These are phyloP conservation scores for Pogostemon cablin DNA, from an alignment of 257 asterid genomes.

Conservation along the genomic window DNA sequence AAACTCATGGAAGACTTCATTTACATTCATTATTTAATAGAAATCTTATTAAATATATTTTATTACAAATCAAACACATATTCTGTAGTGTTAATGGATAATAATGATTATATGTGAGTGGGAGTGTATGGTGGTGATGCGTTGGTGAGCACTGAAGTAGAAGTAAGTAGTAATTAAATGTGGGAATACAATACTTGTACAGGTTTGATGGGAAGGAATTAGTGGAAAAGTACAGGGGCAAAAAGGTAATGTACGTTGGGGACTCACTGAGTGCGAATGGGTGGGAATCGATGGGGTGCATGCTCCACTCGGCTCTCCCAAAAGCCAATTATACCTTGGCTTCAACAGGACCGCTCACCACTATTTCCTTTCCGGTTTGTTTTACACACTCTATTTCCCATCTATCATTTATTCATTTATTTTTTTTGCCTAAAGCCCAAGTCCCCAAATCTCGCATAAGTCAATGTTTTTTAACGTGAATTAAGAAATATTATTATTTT, in stretches of 20 bases:
- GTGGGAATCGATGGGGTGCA: constrained; percentile 60
- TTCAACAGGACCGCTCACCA: constrained; percentile 43
- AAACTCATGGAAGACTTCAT: too few species aligned
- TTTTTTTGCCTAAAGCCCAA: too few species aligned
- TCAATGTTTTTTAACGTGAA: too few species aligned
- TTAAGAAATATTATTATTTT: too few species aligned
- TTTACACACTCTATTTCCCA: not conserved
- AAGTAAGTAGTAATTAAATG: not conserved
- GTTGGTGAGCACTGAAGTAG: not conserved
- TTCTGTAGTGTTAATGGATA: too few species aligned
- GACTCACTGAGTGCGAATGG: constrained; percentile 62
- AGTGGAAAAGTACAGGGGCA: constrained; percentile 52
- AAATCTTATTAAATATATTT: too few species aligned
- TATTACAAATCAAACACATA: too few species aligned
- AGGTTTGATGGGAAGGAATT: constrained; percentile 58
- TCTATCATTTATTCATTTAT: too few species aligned
- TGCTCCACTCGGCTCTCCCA: constrained; percentile 57
- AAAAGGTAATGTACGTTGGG: constrained; percentile 67
- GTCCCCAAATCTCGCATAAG: too few species aligned
- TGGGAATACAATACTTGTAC: not conserved
- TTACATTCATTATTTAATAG: too few species aligned
- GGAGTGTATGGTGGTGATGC: not conserved
- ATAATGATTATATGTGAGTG: too few species aligned
- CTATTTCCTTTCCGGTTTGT: constrained; percentile 52
- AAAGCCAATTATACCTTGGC: constrained; percentile 38